Evolutionary conservation across 352 stramenopile genomes (phyloP), one percentile per base, ranked within the genome.

Genomic region (Phytophthora pistaciae): DNA sequence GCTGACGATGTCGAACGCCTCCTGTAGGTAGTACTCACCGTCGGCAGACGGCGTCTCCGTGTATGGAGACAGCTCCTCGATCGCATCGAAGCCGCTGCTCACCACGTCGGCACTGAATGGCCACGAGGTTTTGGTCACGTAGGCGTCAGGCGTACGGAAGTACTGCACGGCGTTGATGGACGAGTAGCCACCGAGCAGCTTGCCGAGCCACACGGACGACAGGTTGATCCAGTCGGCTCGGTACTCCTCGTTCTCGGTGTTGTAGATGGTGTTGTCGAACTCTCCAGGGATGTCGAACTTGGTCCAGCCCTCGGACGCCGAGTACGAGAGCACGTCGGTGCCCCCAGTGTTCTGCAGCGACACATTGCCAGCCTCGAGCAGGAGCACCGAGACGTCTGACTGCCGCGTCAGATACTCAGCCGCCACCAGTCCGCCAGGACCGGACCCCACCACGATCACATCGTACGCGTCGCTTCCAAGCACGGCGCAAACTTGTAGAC

Each of bases 111-210:
- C 70, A 23, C 79, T 73, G 61, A 88, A 84, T 36, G 81, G 80
- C 79, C 80, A 89, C 42, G 31, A 52, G 29, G 72, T 55, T 44
- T 84, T 71, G 27, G 21, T 58, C 60, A 88, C 57, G 56, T 87
- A 90, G 62, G 68, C 66, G 56, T 90, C 76, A 0, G 82, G 78
- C 5, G 82, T 91, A 36, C 85, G 83, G 60, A 96, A 90, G 72
- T 94, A 95, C 33, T 96, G 78, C 75, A 86, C 86, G 21, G 71
- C 86, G 53, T 94, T 96, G 60, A 96, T 83, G 14, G 83, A 92
- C 46, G 82, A 92, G 61, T 78, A 94, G 13, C 90, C 91, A 36
- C 88, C 91, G n/a, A 97, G 58, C 29, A 86, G 74, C 64, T 93
- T 93, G 23, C 89, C 91, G 14, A 89, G 72, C 73, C 74, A 91